Base-by-base conservation (phyloP, 2,329 filamentous ascomycete genomes). In the Monosporascus sp. region DNA sequence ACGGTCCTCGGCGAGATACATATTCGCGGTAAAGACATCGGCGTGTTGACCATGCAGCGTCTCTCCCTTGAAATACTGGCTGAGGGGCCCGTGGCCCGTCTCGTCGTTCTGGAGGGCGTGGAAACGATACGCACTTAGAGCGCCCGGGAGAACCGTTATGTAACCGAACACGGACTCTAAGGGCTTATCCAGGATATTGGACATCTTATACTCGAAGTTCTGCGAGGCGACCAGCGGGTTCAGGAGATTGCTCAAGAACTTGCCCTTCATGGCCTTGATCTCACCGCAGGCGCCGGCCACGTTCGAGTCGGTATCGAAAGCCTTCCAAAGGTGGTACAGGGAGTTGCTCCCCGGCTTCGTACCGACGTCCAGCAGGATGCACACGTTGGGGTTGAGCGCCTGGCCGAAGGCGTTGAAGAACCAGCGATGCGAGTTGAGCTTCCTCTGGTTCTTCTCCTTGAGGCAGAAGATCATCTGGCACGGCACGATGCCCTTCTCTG, bases 141-240 rank as follows among this genome's bases (percentile, higher is more conserved):
- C 94, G 76, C 94, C 94, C 1, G 94, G 94, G 67, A 99, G 78
- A 65, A 99, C 94, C 45, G 90, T 90, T 68, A 99, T 97, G 74
- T 97, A 99, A 47, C 94, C 94, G 70, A 99, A 99, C 0, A 93
- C 90, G 4, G 93, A 97, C 70, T 99, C 94, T 41, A 99, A 77
- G 2, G 94, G 94, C 75, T 99, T 99, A 71, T 99, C 94, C 45
- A 99, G 81, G 67, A 99, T 99, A 67, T 99, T 99, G 71, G 90
- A 96, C 88, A 99, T 96, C 80, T 99, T 99, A 81, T 99, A 99
- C 76, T 99, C 94, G 64, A 99, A 99, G 68, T 99, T 99, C 66
- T 99, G 94, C 1, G 92, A 92, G 2, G 94, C 94, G 22, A 99
- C 89, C 5, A 99, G 81, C 0, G 94, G 94, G 66, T 97, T 99